A percentile compares a stretch with the other conserved stretches of the same genome.
Evolutionary conservation across 345 rosid genomes (phyloP).

Genomic region (Salix dunnii): DNA sequence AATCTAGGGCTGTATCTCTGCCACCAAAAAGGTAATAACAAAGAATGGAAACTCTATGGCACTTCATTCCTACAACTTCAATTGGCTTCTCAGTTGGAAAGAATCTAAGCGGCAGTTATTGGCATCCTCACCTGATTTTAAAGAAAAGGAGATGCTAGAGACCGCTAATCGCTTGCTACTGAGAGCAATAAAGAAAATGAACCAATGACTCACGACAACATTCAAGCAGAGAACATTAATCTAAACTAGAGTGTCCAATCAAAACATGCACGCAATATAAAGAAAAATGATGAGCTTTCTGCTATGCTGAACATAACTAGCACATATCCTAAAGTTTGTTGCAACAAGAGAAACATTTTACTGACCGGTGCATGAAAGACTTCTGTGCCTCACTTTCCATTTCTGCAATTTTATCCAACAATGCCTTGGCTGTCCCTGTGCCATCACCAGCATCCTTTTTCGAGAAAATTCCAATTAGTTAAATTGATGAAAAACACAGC

Average conservation of each 20-base stretch:
- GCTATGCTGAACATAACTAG: not conserved
- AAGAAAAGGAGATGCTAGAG: not conserved
- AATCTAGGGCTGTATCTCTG: not conserved
- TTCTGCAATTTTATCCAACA: conserved; percentile 70
- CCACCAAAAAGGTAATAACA: not conserved
- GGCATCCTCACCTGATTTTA: not conserved
- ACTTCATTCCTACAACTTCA: not conserved
- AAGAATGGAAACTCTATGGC: not conserved
- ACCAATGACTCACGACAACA: not conserved
- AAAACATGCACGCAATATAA: not conserved
- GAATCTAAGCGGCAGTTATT: not conserved
- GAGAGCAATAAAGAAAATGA: not conserved
- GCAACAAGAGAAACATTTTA: not conserved
- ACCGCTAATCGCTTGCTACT: not conserved
- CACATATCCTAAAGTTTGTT: not conserved
- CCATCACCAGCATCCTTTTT: conserved; percentile 75
- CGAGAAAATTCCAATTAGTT: conserved; percentile 21
- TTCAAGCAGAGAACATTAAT: not conserved
- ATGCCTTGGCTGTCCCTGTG: conserved; percentile 67
- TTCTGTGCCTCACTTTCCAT: conserved; percentile 94
- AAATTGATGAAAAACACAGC: conserved; percentile 4
- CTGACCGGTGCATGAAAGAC: conserved; percentile 98
- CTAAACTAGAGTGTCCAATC: not conserved
- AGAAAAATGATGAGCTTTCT: not conserved
- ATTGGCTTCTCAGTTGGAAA: not conserved